A percentile compares a stretch with the other conserved stretches of the same genome.
phyloP scores from a whole-genome alignment of 148 eudicot species.

The Hydrangea macrophylla region DNA sequence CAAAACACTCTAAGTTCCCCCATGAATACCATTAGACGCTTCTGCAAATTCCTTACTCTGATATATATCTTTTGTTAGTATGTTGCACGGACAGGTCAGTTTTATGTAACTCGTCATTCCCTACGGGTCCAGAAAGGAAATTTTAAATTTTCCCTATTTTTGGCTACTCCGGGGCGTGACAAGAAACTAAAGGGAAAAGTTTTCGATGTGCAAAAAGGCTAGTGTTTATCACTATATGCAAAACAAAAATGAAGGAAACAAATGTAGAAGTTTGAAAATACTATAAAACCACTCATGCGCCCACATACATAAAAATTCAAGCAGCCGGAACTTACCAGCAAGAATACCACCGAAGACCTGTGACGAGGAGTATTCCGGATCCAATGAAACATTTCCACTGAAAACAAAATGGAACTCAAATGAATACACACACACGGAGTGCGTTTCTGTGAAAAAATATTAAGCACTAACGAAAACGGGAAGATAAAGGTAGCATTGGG shows the following conservation, averaged over 20 bases:
- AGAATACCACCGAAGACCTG: slow-evolving; percentile 89
- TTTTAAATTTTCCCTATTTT: too few species aligned
- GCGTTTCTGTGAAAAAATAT: not conserved
- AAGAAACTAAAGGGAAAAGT: too few species aligned
- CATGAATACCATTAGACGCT: too few species aligned
- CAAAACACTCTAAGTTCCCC: too few species aligned
- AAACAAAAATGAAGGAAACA: not conserved
- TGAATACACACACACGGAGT: not conserved
- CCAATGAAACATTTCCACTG: slow-evolving; percentile 81
- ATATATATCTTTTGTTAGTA: too few species aligned
- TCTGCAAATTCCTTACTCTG: too few species aligned
- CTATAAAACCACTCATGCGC: not conserved
- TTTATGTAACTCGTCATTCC: too few species aligned
- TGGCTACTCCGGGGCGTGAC: too few species aligned
- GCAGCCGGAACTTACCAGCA: slow-evolving; percentile 73
- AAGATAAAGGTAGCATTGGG: not conserved
- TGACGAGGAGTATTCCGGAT: slow-evolving; percentile 45
- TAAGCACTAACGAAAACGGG: not conserved
- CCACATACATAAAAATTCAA: slow-evolving; percentile 9
- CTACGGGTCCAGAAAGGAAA: too few species aligned
- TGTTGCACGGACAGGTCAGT: too few species aligned
- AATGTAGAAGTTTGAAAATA: not conserved
- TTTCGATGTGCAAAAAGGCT: too few species aligned
- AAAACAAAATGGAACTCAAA: slow-evolving; percentile 12
- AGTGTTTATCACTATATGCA: not conserved